Conservation (phyloP, 768 basidiomycete genomes). For the Podaxis carcinomalis region DNA sequence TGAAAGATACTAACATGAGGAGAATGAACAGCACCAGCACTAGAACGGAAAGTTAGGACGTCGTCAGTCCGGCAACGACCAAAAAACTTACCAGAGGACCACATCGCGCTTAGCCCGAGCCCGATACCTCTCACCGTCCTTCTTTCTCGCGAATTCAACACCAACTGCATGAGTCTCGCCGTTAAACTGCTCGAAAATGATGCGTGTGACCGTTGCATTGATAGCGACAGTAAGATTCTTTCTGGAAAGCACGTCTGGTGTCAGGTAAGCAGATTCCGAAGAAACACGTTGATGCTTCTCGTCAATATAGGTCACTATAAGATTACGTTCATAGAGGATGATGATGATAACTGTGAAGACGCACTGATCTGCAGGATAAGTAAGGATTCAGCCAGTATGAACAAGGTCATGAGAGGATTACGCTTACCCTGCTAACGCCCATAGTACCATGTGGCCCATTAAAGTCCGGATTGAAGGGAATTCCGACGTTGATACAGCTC, state of each 20-base stretch:
- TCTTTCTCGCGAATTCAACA: constrained; percentile 46
- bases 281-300: constrained; percentile 46
- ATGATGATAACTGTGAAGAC: constrained; percentile 3
- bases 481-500: constrained; percentile 48
- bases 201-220: constrained; percentile 46
- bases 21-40: constrained; percentile 57
- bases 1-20: constrained; percentile 35
- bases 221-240: constrained; percentile 58
- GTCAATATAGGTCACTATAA: constrained; percentile 63
- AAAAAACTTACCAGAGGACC: constrained; percentile 45
- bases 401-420: background rate
- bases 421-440: constrained; percentile 56
- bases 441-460: constrained; percentile 54
- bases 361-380: constrained; percentile 21
- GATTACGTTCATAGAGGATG: background rate
- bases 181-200: constrained; percentile 38
- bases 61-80: background rate
- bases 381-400: constrained; percentile 3
- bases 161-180: constrained; percentile 43
- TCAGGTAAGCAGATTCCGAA: constrained; percentile 60
- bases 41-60: constrained; percentile 16
- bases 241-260: constrained; percentile 50
- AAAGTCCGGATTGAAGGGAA: constrained; percentile 60
- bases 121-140: constrained; percentile 31
- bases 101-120: constrained; percentile 48